Base-by-base conservation (phyloP, 768 basidiomycete genomes). In the Rhodotorula toruloides region DNA sequence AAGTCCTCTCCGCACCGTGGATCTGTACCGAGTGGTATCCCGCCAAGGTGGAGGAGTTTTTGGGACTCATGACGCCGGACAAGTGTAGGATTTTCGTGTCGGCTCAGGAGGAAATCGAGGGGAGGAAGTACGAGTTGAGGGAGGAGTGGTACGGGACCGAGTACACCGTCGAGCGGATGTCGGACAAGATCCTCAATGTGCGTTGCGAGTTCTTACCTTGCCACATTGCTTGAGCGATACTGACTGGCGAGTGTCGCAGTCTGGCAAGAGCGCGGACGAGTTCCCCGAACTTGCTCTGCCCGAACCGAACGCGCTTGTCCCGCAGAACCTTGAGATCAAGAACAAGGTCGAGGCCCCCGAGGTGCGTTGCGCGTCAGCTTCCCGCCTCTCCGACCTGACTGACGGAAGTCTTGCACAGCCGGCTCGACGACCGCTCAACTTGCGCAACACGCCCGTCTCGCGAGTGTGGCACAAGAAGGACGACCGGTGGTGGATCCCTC, bases 381-480 rank as follows among this genome's bases (percentile, higher is more conserved):
- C n/a, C n/a, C n/a, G n/a, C n/a, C n/a, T 42, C 21, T 4, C 31
- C 31, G 11, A 22, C 25, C 16, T 25, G 47, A 12, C 37, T 54
- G 53, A 54, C 37, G 9, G 12, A 4, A 4, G n/a, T 3, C 14
- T 16, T 2, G 40, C 22, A 16, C n/a, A 34, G 40, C 88, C 89
- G 34, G 78, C 82, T 64, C 84, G 83, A 65, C 83, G 88, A 19
- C 53, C 53, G 36, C 37, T 54, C 25, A 54, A 54, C 53, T 37
- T 54, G 37, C 53, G 53, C 36, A 83, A 92, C 77, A 88, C 85
- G 0, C 79, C 83, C 0, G 73, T 87, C 34, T 87, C 87, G 8
- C 82, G 86, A 19, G 79, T 98, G 6, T 99, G 94, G 93, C 85
- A 92, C 79, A 99, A 99, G 81, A 92, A 92, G 76, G 96, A 99